Conservation (phyloP, 345 rosid species). For the Euphorbia peplus region DNA sequence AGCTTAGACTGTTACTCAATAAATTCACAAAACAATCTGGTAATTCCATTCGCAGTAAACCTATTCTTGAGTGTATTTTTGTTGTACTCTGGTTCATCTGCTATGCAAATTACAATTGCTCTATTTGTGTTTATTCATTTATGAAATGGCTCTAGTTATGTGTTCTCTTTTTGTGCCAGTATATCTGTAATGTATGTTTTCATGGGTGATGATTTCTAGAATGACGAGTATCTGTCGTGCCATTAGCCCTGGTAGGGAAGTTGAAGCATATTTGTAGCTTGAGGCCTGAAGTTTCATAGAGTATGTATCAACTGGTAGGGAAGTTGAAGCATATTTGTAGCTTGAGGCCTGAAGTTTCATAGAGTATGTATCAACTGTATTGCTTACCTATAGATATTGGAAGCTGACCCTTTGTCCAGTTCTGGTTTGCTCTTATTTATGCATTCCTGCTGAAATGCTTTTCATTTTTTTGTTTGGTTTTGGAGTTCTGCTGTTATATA, state of each 20-base stretch:
- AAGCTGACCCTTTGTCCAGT: not conserved
- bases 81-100: not conserved
- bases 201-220: not conserved
- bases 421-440: too few species aligned
- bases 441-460: not conserved
- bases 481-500: not conserved
- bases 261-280: not conserved
- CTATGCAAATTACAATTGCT: not conserved
- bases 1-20: conserved; percentile 40
- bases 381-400: not conserved
- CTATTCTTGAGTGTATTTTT: not conserved
- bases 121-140: not conserved
- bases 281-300: not conserved
- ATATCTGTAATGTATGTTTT: too few species aligned
- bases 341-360: not conserved
- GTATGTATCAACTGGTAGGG: not conserved
- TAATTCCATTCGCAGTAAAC: conserved; percentile 19
- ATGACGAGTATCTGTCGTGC: not conserved
- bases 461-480: too few species aligned
- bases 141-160: not conserved
- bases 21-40: conserved; percentile 46
- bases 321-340: not conserved
- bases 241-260: not conserved
- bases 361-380: not conserved
- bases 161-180: not conserved